phyloP scores from a whole-genome alignment of 2,329 filamentous ascomycete genomes.

The Paraphoma sp. region DNA sequence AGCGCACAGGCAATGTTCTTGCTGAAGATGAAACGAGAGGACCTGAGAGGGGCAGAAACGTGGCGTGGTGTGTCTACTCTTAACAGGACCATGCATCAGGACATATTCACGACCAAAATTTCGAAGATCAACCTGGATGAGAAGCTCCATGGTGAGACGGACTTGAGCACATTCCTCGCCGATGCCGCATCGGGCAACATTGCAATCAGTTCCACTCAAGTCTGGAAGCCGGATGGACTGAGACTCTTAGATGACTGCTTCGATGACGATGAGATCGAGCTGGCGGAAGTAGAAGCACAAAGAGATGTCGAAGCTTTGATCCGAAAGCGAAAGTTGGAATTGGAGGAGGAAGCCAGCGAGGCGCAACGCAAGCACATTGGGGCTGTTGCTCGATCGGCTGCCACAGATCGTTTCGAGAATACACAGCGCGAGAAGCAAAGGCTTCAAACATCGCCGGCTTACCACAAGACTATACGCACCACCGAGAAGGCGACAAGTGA shows the following conservation, averaged over 20 bases:
- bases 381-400: background rate
- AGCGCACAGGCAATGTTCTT: conserved; percentile 43
- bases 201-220: conserved; percentile 50
- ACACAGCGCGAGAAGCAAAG: background rate
- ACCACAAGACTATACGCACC: background rate
- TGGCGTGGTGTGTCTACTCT: conserved; percentile 53
- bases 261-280: conserved; percentile 45
- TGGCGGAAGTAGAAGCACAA: conserved; percentile 20
- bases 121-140: conserved; percentile 48
- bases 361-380: background rate
- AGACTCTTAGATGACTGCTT: conserved; percentile 53
- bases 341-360: conserved; percentile 20
- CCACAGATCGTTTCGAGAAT: background rate
- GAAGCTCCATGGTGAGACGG: conserved; percentile 49
- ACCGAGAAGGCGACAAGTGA: conserved; percentile 12
- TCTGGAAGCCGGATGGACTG: conserved; percentile 59
- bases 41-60: conserved; percentile 32
- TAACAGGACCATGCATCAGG: conserved; percentile 55
- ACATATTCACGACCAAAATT: conserved; percentile 53
- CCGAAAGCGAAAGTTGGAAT: conserved; percentile 44
- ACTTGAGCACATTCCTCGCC: conserved; percentile 44
- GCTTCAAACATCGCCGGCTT: background rate
- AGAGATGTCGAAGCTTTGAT: conserved; percentile 48
- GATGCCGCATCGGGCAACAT: conserved; percentile 41
- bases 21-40: conserved; percentile 41